Base-by-base conservation (phyloP, 78 protist species). In the Dictyostelium purpureum region DNA sequence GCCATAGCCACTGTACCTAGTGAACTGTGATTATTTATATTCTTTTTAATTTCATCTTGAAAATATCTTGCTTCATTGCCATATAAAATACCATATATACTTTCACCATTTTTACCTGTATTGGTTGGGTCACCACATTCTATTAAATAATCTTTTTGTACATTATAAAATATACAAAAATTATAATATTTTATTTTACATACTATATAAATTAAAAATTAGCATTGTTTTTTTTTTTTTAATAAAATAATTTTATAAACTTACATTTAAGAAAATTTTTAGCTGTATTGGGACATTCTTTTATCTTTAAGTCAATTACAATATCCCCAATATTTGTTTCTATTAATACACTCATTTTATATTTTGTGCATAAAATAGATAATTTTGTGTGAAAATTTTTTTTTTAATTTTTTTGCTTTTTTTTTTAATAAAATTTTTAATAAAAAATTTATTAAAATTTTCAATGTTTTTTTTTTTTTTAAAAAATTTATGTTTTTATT, bases 171-270 rank as follows among this genome's bases (percentile, higher is more conserved):
- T 52, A 96, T 40, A 74, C 95, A 88, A 57, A 76, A 49, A 92
- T 98, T 98, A 96, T 98, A 99, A 90, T 98, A 99, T 80, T 98
- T 97, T 66, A 97, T 54, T 96, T 98, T 97, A 93, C 98, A 96
- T 96, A 97, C 91, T 85, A 28, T 6, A 31, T 21, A 6, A 18
- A 10, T 33, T 35, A 24, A 47, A 47, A 37, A 12, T 26, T 18
- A 18, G 26, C 37, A 96, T 61, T 18, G 33, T 38, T 10, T 28
- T 40, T 38, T 0, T 40, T 7, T 67, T 28, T 40, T 26, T 19
- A 5, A 16, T 5, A n/a, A 14, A 14, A 31, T 18, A 3, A 42
- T 28, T 4, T 9, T 47, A 85, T n/a, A n/a, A n/a, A n/a, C 91
- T 21, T 57, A 85, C 91, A 98, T 83, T 98, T 98, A 77, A 98